Percentiles rank a stretch among this genome's conserved stretches.
phyloP scores from a whole-genome alignment of 495 filamentous ascomycete genomes.

The Aspergillus taichungensis region DNA sequence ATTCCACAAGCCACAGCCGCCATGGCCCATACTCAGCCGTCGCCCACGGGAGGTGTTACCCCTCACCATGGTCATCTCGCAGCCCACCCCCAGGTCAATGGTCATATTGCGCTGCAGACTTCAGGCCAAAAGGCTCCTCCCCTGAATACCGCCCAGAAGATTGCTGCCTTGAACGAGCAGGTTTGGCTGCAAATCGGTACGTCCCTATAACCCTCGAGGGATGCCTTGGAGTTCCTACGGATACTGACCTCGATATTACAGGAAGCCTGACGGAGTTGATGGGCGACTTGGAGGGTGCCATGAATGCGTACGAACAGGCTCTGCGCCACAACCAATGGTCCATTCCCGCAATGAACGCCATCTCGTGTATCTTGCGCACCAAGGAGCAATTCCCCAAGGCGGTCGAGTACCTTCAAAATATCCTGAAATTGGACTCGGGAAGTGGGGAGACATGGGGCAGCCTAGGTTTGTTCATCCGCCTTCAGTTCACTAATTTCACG shows the following conservation, averaged over 20 bases:
- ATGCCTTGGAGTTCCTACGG: not conserved
- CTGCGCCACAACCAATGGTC: constrained; percentile 83
- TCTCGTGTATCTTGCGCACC: constrained; percentile 80
- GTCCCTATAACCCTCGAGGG: constrained; percentile 8
- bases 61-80: constrained; percentile 42
- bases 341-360: constrained; percentile 87
- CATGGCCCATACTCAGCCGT: constrained; percentile 46
- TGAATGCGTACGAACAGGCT: constrained; percentile 80
- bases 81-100: constrained; percentile 43
- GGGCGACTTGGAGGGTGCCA: constrained; percentile 80
- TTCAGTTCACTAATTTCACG: not conserved
- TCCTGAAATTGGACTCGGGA: constrained; percentile 76
- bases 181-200: constrained; percentile 94
- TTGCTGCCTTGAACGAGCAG: constrained; percentile 64
- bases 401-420: constrained; percentile 84
- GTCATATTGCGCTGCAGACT: constrained; percentile 44
- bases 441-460: constrained; percentile 98
- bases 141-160: constrained; percentile 48
- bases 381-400: constrained; percentile 92
- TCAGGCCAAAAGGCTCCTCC: constrained; percentile 42
- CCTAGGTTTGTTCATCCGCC: constrained; percentile 49
- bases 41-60: constrained; percentile 41
- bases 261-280: constrained; percentile 81
- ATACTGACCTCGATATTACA: constrained; percentile 23
- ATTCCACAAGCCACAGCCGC: constrained; percentile 1